Conservation (phyloP, 495 filamentous ascomycete genomes). For the Aspergillus biplanus region DNA sequence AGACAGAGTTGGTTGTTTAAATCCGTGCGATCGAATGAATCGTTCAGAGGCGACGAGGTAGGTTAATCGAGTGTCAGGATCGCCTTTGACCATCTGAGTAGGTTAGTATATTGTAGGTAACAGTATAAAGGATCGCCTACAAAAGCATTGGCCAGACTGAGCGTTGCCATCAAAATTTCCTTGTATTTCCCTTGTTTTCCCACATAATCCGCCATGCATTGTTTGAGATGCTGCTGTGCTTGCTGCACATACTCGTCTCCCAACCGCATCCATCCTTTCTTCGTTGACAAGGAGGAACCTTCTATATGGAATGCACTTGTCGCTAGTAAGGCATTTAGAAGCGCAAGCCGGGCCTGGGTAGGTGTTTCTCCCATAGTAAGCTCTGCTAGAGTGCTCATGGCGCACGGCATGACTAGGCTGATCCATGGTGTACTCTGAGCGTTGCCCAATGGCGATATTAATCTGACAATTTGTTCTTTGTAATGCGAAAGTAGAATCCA, state of each 20-base stretch:
- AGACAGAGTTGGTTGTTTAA: slow-evolving; percentile 15
- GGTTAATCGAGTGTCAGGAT: slow-evolving; percentile 3
- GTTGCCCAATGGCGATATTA: not conserved
- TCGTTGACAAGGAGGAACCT: not conserved
- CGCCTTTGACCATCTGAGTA: not conserved
- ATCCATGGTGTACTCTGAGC: not conserved
- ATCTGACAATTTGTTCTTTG: not conserved
- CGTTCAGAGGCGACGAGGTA: slow-evolving; percentile 22
- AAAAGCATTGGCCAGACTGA: slow-evolving; percentile 17
- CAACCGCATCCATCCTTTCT: not conserved
- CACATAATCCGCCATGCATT: slow-evolving; percentile 14
- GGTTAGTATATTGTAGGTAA: not conserved
- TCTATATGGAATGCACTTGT: slow-evolving; percentile 1
- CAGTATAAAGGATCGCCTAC: not conserved
- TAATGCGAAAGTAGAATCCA: slow-evolving; percentile 1
- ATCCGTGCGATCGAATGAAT: slow-evolving; percentile 19
- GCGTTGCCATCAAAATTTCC: slow-evolving; percentile 18
- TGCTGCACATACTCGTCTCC: not conserved
- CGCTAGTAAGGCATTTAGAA: not conserved
- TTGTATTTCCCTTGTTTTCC: slow-evolving; percentile 19
- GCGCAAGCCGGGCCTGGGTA: not conserved
- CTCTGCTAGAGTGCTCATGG: not conserved
- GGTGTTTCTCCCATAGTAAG: not conserved
- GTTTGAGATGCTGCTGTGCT: slow-evolving; percentile 16
- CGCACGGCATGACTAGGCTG: not conserved